phyloP scores from a whole-genome alignment of 2,329 filamentous ascomycete species.

The Scedosporium minutisporum region DNA sequence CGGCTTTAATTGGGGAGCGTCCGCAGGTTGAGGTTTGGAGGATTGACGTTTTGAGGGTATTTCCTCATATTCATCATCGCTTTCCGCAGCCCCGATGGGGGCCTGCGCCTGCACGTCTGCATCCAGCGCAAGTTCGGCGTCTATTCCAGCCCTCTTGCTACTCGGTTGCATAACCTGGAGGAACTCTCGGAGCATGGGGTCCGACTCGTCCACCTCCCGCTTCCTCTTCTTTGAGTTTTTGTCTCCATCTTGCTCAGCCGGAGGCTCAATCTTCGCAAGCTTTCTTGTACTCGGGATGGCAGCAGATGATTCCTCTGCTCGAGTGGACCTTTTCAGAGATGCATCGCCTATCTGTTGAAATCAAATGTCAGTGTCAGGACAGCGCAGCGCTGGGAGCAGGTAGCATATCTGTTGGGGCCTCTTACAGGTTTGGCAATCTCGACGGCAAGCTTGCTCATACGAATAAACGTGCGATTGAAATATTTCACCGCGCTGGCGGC shows the following conservation, averaged over 20 bases:
- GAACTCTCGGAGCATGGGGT: slow-evolving; percentile 80
- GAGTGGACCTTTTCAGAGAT: neutral
- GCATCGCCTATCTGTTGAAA: slow-evolving; percentile 10
- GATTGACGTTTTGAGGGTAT: slow-evolving; percentile 33
- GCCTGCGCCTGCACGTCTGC: slow-evolving; percentile 12
- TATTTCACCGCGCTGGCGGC: slow-evolving; percentile 81
- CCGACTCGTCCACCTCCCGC: slow-evolving; percentile 48
- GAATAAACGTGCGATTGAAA: slow-evolving; percentile 91
- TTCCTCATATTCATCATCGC: slow-evolving; percentile 67
- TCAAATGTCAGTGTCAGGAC: neutral
- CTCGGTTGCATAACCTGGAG: slow-evolving; percentile 66
- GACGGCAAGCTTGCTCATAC: slow-evolving; percentile 88
- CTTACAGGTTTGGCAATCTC: slow-evolving; percentile 75
- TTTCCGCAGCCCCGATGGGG: slow-evolving; percentile 45
- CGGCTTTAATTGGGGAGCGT: neutral
- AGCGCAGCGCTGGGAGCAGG: neutral
- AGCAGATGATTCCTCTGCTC: neutral
- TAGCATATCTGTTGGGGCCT: slow-evolving; percentile 7
- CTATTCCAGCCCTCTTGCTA: slow-evolving; percentile 4
- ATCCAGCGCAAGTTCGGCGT: slow-evolving; percentile 4
- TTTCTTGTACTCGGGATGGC: neutral
- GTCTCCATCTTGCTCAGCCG: slow-evolving; percentile 18
- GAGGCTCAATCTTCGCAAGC: neutral
- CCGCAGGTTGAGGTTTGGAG: slow-evolving; percentile 1
- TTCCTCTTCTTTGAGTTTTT: slow-evolving; percentile 58